Percentiles rank a stretch among this genome's conserved stretches.
These are phyloP conservation scores for Lathyrus tuberosus DNA, from an alignment of 306 rosid species.

Conservation along the genomic window DNA sequence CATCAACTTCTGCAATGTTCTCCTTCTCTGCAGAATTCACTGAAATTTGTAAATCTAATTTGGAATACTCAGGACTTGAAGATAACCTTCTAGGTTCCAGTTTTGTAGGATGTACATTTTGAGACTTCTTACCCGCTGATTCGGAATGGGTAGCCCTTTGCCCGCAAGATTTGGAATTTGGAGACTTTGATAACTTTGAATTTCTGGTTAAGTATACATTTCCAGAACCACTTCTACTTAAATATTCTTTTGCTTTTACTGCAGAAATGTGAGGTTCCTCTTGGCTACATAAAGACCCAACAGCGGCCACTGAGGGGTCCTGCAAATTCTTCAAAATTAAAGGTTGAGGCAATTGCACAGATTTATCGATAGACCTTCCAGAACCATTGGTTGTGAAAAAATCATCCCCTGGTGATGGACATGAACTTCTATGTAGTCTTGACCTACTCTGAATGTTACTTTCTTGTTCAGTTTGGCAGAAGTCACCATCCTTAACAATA, in stretches of 20 bases:
- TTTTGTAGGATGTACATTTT: constrained; percentile 23
- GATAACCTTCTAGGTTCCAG: constrained; percentile 42
- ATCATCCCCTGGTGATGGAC: constrained; percentile 36
- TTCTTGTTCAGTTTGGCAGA: constrained; percentile 35
- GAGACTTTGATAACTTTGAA: constrained; percentile 29
- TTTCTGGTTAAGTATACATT: constrained; percentile 30
- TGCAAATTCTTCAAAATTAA: constrained; percentile 38
- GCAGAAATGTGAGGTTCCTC: constrained; percentile 42
- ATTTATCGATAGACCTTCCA: constrained; percentile 33
- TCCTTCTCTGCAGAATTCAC: constrained; percentile 42
- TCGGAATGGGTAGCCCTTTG: constrained; percentile 31
- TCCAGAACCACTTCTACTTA: constrained; percentile 34
- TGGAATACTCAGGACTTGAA: constrained; percentile 39
- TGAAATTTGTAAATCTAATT: constrained; percentile 37
- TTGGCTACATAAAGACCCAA: constrained; percentile 41
- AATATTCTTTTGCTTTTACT: constrained; percentile 32
- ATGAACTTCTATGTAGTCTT: constrained; percentile 44
- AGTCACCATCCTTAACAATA: constrained; percentile 33
- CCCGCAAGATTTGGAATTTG: constrained; percentile 18
- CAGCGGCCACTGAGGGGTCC: constrained; percentile 31
- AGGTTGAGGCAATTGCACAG: constrained; percentile 37
- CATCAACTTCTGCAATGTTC: constrained; percentile 36
- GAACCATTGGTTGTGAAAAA: constrained; percentile 31
- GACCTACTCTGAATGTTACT: constrained; percentile 17
- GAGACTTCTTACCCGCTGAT: constrained; percentile 38